Conservation (phyloP, 2,329 filamentous ascomycete genomes). For the Blastomyces percursus region DNA sequence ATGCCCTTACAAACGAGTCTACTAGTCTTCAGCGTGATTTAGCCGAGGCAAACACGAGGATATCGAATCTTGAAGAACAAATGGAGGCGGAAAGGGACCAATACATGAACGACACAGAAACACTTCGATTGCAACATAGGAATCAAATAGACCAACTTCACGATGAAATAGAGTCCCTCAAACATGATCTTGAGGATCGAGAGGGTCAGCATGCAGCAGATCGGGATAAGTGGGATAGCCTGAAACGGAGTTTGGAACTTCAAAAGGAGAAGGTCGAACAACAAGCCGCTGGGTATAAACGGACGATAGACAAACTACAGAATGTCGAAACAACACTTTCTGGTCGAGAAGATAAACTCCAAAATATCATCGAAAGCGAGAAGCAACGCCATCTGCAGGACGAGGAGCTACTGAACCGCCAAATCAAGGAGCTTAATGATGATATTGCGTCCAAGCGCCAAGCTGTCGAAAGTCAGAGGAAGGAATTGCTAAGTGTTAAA, state of each 20-base stretch:
- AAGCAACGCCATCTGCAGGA: slow-evolving; percentile 60
- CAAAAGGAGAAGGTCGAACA: slow-evolving; percentile 58
- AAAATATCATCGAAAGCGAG: slow-evolving; percentile 59
- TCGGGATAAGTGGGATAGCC: slow-evolving; percentile 60
- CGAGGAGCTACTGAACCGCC: slow-evolving; percentile 57
- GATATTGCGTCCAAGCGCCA: slow-evolving; percentile 58
- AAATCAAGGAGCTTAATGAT: slow-evolving; percentile 62
- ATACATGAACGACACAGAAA: slow-evolving; percentile 49
- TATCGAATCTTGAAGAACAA: slow-evolving; percentile 40
- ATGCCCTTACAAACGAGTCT: slow-evolving; percentile 56
- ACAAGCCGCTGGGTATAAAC: slow-evolving; percentile 55
- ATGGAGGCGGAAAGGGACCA: slow-evolving; percentile 47
- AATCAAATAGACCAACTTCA: slow-evolving; percentile 45
- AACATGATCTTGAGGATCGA: slow-evolving; percentile 56
- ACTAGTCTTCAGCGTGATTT: slow-evolving; percentile 56
- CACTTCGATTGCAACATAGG: slow-evolving; percentile 46
- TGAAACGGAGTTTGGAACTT: slow-evolving; percentile 53
- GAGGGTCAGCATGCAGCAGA: slow-evolving; percentile 61
- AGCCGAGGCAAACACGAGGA: slow-evolving; percentile 32
- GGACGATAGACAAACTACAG: slow-evolving; percentile 59
- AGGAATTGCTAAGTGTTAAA: slow-evolving; percentile 53
- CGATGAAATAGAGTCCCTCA: slow-evolving; percentile 49
- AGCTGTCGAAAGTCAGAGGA: slow-evolving; percentile 54
- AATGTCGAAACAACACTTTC: slow-evolving; percentile 57
- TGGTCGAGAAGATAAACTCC: slow-evolving; percentile 55